Percentiles rank a stretch among this genome's conserved stretches.
Evolutionary conservation across 345 rosid species (phyloP).

Genomic region (Salix purpurea): DNA sequence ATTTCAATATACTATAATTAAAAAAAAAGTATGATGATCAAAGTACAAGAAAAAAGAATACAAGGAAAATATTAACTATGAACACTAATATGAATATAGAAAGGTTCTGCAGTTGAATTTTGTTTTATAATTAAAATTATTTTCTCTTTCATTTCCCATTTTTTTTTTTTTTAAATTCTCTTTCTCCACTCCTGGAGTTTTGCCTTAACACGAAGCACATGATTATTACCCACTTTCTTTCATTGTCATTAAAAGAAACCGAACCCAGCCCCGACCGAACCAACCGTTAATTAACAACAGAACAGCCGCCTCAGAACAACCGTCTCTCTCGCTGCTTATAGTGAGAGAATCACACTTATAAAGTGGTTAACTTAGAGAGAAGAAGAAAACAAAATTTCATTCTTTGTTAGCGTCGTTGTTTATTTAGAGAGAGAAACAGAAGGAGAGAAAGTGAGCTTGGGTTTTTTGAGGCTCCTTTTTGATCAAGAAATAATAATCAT

Average conservation of each 20-base stretch:
- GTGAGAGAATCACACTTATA: too few relatives aligned
- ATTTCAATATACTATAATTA: too few relatives aligned
- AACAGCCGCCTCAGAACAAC: slow-evolving; percentile 41
- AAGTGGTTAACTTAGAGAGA: neutral
- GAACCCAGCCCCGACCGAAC: slow-evolving; percentile 31
- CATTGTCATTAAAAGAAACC: slow-evolving; percentile 15
- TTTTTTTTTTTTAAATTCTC: too few relatives aligned
- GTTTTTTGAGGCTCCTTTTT: slow-evolving; percentile 18
- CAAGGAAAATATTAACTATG: too few relatives aligned
- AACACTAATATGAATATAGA: too few relatives aligned
- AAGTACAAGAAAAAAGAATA: too few relatives aligned
- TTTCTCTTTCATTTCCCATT: too few relatives aligned
- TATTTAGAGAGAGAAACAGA: neutral
- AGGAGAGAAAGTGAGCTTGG: neutral
- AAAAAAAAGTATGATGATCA: too few relatives aligned
- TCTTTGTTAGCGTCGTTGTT: slow-evolving; percentile 18
- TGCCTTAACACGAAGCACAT: neutral
- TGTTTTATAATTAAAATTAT: too few relatives aligned
- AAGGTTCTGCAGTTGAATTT: too few relatives aligned
- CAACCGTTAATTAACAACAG: slow-evolving; percentile 43
- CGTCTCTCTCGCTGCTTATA: neutral
- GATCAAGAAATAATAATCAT: slow-evolving; percentile 19
- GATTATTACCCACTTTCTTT: neutral
- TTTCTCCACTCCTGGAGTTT: too few relatives aligned
- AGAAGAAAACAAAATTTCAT: slow-evolving; percentile 1